Conservation (phyloP, 2,329 filamentous ascomycete species). For the Aspergillus sp. region DNA sequence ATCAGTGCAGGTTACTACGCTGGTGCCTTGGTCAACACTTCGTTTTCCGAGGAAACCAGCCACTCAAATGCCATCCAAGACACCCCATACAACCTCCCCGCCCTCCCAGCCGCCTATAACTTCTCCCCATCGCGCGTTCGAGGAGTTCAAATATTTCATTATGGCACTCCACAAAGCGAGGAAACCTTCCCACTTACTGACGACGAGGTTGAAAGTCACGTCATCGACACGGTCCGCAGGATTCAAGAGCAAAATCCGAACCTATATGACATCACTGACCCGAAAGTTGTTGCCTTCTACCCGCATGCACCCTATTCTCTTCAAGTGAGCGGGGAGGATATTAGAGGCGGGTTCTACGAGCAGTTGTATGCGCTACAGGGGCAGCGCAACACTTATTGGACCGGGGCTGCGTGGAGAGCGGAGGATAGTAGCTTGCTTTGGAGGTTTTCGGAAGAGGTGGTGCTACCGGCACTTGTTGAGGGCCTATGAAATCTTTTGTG, state of each 20-base stretch:
- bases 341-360: constrained; percentile 47
- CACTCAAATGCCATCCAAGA: constrained; percentile 10
- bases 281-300: constrained; percentile 38
- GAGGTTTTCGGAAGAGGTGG: not conserved
- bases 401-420: constrained; percentile 33
- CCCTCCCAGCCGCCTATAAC: constrained; percentile 16
- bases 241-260: not conserved
- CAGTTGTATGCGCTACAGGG: constrained; percentile 49
- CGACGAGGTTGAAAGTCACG: constrained; percentile 5
- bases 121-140: constrained; percentile 10
- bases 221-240: not conserved
- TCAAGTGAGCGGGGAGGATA: constrained; percentile 30
- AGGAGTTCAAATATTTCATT: constrained; percentile 5
- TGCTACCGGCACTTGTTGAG: no score
- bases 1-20: constrained; percentile 31
- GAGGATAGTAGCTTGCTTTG: not conserved
- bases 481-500: no score
- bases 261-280: not conserved
- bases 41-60: constrained; percentile 22
- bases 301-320: constrained; percentile 36
- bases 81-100: constrained; percentile 8
- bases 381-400: constrained; percentile 48
- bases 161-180: not conserved
- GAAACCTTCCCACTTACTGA: constrained; percentile 2
- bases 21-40: constrained; percentile 35